Evolutionary conservation across 225 moss, liverwort and hornwort species (phyloP), one percentile per base, ranked within the genome.

Genomic region (Marchantia polymorpha): DNA sequence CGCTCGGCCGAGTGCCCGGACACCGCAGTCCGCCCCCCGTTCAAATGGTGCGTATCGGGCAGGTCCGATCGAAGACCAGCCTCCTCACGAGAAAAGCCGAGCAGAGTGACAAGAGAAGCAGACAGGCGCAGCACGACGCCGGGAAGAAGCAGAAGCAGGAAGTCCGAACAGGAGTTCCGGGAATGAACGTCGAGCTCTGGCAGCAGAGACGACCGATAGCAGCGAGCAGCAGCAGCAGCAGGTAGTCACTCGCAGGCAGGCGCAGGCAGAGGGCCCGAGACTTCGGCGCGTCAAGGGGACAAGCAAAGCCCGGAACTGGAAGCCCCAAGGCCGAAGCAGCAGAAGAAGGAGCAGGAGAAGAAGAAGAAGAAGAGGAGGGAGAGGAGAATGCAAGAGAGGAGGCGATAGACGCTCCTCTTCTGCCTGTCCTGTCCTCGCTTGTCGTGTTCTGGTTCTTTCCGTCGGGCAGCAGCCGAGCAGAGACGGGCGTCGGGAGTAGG

Each of bases 11-110:
- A 52, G 15, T 52, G 17, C 7, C 13, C 53, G 52, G 8, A 58
- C 39, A 70, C 59, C 75, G 16, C 4, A 75, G 60, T 59, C 75
- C 29, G 59, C 12, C 16, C 22, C 8, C 53, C 26, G 39, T 75
- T 60, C 75, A 75, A 58, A 59, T 58, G 59, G 20, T 59, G 59
- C 12, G 31, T 55, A 29, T 75, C 59, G 30, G 19, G n/a, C 17
- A 19, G 55, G 56, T 59, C 75, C 7, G 75, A 75, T 75, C 58
- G 59, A 58, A 52, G 56, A 46, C 75, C 58, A 7, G 46, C 58
- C 31, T 75, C 58, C 31, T 75, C 58, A 11, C 73, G 5, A 67
- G 13, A 12, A 67, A 67, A 13, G 67, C 27, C 23, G 10, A 22
- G n/a, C n/a, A n/a, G 61, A 61, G n/a, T 1, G 61, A 22, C n/a